A percentile compares a stretch with the other conserved stretches of the same genome.
Evolutionary conservation across 2,329 filamentous ascomycete genomes (phyloP).

Genomic region (Domatiomyces catenatus): DNA sequence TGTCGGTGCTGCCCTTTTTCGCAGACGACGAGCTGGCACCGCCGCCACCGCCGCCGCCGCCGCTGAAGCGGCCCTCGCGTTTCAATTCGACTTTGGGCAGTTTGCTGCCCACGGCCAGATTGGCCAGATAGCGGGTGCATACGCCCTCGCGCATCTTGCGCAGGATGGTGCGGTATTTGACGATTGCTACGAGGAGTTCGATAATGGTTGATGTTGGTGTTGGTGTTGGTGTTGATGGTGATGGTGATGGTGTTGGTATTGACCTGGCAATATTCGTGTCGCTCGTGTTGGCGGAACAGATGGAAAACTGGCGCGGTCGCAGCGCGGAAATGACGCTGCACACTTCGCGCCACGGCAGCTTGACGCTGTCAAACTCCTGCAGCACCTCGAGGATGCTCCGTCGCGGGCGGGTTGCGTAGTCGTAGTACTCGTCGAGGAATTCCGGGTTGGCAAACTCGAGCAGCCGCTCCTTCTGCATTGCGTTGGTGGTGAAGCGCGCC

Average conservation of each 20-base stretch:
- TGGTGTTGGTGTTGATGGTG: background rate
- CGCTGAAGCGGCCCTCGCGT: slow-evolving; percentile 12
- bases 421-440: slow-evolving; percentile 80
- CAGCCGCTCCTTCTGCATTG: slow-evolving; percentile 63
- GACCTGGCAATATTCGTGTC: background rate
- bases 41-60: slow-evolving; percentile 12
- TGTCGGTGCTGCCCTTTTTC: background rate
- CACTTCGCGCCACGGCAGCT: slow-evolving; percentile 59
- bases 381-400: slow-evolving; percentile 85
- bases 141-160: slow-evolving; percentile 72
- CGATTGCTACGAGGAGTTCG: slow-evolving; percentile 69
- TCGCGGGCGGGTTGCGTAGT: slow-evolving; percentile 82
- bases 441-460: slow-evolving; percentile 67
- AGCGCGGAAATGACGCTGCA: slow-evolving; percentile 64
- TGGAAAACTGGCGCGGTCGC: slow-evolving; percentile 84
- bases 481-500: slow-evolving; percentile 56
- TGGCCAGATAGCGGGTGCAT: slow-evolving; percentile 71
- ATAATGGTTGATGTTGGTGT: slow-evolving; percentile 32
- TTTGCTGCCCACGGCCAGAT: slow-evolving; percentile 41
- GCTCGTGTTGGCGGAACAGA: slow-evolving; percentile 48
- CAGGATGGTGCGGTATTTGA: slow-evolving; percentile 80
- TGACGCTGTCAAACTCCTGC: slow-evolving; percentile 73
- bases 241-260: background rate
- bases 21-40: background rate
- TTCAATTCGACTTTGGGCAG: slow-evolving; percentile 37